Percentiles rank a stretch among this genome's conserved stretches.
Evolutionary conservation across 2,329 filamentous ascomycete species (phyloP).

Genomic region (Aurifilum marmelostoma): DNA sequence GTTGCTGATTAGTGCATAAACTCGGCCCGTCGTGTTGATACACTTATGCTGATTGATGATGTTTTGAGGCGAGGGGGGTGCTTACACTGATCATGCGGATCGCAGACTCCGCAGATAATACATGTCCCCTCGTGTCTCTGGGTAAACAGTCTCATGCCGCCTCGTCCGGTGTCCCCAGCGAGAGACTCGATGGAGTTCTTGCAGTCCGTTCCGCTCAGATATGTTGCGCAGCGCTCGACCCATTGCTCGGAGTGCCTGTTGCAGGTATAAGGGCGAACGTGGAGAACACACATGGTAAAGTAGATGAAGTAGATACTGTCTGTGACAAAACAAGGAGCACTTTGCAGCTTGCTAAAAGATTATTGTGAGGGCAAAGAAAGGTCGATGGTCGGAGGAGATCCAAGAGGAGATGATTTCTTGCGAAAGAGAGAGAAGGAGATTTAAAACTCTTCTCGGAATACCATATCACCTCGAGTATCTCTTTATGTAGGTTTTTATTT

Average conservation of each 20-base stretch:
- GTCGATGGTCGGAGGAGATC: background rate
- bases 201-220: slow-evolving; percentile 9
- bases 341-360: background rate
- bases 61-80: background rate
- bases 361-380: background rate
- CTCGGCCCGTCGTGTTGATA: no score
- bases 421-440: no score
- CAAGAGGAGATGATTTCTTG: background rate
- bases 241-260: slow-evolving; percentile 3
- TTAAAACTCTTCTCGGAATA: no score
- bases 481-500: background rate
- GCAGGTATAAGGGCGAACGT: slow-evolving; percentile 3
- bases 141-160: slow-evolving; percentile 18
- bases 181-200: slow-evolving; percentile 14
- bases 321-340: background rate
- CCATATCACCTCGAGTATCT: background rate
- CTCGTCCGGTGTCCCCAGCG: slow-evolving; percentile 14
- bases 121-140: slow-evolving; percentile 9
- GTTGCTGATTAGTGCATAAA: background rate
- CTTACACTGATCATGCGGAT: slow-evolving; percentile 24
- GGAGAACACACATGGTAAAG: slow-evolving; percentile 5
- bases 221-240: background rate
- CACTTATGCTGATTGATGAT: background rate
- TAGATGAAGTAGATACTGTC: no score
- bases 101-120: slow-evolving; percentile 11